phyloP scores from a whole-genome alignment of 495 filamentous ascomycete genomes.

The Copromyces sp. region DNA sequence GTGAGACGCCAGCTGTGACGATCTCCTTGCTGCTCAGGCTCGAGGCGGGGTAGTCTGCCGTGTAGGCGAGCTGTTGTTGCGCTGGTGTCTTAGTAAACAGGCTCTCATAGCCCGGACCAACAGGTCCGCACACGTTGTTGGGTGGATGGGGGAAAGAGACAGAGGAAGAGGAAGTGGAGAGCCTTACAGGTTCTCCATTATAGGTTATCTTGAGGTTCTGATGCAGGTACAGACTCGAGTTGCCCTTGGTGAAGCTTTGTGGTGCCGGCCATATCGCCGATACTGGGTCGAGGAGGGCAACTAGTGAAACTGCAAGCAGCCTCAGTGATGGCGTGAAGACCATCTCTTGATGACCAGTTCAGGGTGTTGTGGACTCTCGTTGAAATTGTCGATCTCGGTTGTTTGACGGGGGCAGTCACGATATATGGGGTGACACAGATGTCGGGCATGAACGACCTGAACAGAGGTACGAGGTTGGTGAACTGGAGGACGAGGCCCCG shows the following conservation, averaged over 20 bases:
- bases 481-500: not conserved
- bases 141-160: not conserved
- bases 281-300: constrained; percentile 23
- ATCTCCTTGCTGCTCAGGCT: constrained; percentile 36
- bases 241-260: constrained; percentile 38
- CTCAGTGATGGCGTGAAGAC: not conserved
- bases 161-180: constrained; percentile 10
- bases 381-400: not conserved
- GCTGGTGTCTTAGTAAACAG: constrained; percentile 18
- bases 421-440: not conserved
- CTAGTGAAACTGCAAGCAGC: constrained; percentile 23
- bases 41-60: constrained; percentile 28
- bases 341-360: not conserved
- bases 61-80: constrained; percentile 32
- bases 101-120: constrained; percentile 1
- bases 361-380: not conserved
- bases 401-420: not conserved
- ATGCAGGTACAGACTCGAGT: constrained; percentile 45
- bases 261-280: constrained; percentile 54
- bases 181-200: constrained; percentile 44
- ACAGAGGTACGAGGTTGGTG: not conserved
- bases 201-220: constrained; percentile 44
- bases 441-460: not conserved
- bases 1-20: constrained; percentile 37
- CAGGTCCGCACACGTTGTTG: not conserved